These are phyloP conservation scores for Lachnellula occidentalis DNA, from an alignment of 2,329 filamentous ascomycete genomes.

Conservation along the genomic window DNA sequence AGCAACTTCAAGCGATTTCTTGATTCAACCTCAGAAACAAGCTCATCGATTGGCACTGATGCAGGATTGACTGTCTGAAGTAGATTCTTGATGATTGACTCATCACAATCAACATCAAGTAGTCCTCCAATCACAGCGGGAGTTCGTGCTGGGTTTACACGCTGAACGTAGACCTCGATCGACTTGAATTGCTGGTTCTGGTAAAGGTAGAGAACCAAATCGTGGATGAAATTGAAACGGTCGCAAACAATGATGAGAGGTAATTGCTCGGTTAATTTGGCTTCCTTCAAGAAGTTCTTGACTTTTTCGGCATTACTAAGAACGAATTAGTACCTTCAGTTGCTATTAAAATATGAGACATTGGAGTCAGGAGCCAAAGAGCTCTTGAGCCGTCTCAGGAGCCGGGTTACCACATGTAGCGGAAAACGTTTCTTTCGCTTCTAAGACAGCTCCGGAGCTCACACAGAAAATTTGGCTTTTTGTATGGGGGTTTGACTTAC, in stretches of 20 bases:
- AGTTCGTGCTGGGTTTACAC: conserved; percentile 86
- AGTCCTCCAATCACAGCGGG: conserved; percentile 90
- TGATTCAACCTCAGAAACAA: conserved; percentile 90
- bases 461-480: too few species aligned
- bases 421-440: too few species aligned
- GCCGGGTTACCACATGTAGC: too few species aligned
- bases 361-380: too few species aligned
- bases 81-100: conserved; percentile 90
- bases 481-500: too few species aligned
- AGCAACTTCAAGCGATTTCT: conserved; percentile 94
- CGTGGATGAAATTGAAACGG: conserved; percentile 98
- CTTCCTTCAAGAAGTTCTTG: conserved; percentile 99
- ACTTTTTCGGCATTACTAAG: too few species aligned
- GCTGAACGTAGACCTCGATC: conserved; percentile 96
- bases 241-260: conserved; percentile 98
- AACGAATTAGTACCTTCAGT: too few species aligned
- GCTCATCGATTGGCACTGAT: conserved; percentile 86
- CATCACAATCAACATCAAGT: conserved; percentile 94
- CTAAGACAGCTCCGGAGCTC: too few species aligned
- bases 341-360: too few species aligned
- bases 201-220: conserved; percentile 92
- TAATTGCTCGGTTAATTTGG: conserved; percentile 83
- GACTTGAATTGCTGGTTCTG: conserved; percentile 99
- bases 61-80: conserved; percentile 77
- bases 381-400: too few species aligned